These are phyloP conservation scores for Cornus kousa DNA, from an alignment of 148 eudicot species.

Conservation along the genomic window DNA sequence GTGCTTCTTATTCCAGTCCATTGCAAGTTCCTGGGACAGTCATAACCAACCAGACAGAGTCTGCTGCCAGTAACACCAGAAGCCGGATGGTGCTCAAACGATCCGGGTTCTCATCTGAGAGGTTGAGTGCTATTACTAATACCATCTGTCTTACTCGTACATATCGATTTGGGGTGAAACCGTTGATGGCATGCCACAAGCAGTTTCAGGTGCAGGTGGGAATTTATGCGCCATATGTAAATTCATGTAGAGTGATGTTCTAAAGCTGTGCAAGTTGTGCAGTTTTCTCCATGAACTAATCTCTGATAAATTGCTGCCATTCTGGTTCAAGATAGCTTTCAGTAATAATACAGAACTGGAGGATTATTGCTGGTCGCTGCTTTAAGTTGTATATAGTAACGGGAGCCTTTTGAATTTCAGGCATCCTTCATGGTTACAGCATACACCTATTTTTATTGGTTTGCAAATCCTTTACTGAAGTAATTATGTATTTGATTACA, in stretches of 20 bases:
- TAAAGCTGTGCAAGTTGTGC: constrained; percentile 12
- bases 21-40: constrained; percentile 10
- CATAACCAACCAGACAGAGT: constrained; percentile 26
- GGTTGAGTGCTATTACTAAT: constrained; percentile 16
- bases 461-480: background rate
- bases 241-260: constrained; percentile 41
- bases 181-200: constrained; percentile 19
- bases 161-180: constrained; percentile 37
- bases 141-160: constrained; percentile 16
- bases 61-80: constrained; percentile 28
- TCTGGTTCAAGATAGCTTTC: constrained; percentile 2
- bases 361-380: background rate
- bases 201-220: constrained; percentile 21
- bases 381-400: background rate
- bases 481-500: constrained; percentile 1
- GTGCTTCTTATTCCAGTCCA: constrained; percentile 18
- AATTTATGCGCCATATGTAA: constrained; percentile 24
- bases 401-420: background rate
- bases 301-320: background rate
- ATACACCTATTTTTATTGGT: background rate
- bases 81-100: constrained; percentile 32
- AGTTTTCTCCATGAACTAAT: background rate
- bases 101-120: constrained; percentile 27
- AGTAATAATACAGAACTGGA: background rate
- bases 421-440: background rate